Evolutionary conservation across 169 alveolate species (phyloP).

Genomic region (Theileria sp.): DNA sequence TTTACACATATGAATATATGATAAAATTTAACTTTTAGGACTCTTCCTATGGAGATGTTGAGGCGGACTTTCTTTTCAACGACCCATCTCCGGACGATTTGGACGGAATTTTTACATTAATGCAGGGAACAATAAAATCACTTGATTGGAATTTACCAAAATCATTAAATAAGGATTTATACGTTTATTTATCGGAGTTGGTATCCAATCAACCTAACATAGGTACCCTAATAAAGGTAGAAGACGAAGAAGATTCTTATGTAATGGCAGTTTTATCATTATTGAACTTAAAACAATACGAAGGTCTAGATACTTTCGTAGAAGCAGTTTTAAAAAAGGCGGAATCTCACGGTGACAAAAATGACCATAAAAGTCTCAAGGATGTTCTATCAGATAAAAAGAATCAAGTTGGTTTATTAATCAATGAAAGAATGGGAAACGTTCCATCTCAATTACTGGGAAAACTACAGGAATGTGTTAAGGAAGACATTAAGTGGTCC

Average conservation of each 20-base stretch:
- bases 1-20: background rate
- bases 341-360: constrained; percentile 23
- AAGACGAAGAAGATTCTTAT: constrained; percentile 32
- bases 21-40: background rate
- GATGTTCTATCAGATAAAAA: constrained; percentile 25
- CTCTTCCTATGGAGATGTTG: background rate
- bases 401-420: constrained; percentile 47
- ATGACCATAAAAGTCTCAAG: constrained; percentile 28
- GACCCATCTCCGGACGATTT: constrained; percentile 48
- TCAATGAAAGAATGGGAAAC: constrained; percentile 55
- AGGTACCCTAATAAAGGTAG: constrained; percentile 50
- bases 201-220: constrained; percentile 50
- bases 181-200: constrained; percentile 26
- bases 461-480: constrained; percentile 34
- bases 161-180: constrained; percentile 18
- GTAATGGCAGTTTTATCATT: constrained; percentile 58
- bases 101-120: constrained; percentile 43
- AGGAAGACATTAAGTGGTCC: constrained; percentile 60
- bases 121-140: constrained; percentile 45
- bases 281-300: constrained; percentile 38
- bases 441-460: constrained; percentile 58
- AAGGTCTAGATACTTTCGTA: constrained; percentile 23
- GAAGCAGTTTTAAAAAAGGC: constrained; percentile 27
- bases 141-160: constrained; percentile 51
- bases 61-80: constrained; percentile 60